phyloP scores from a whole-genome alignment of 257 asterid species.

The Datura wrightii region DNA sequence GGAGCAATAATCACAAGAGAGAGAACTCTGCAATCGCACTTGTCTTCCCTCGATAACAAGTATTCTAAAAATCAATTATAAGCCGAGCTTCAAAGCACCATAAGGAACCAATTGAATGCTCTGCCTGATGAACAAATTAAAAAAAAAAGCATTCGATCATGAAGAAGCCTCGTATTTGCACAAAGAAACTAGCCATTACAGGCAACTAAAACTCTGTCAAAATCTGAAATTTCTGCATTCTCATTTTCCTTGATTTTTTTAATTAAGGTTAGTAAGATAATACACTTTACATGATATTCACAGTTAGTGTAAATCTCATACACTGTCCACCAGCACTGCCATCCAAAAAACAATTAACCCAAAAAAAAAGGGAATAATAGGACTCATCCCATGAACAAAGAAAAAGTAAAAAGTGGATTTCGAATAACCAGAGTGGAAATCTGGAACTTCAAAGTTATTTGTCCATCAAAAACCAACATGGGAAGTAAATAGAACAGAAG shows the following conservation, averaged over 20 bases:
- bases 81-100: slow-evolving; percentile 35
- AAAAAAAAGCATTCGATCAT: slow-evolving; percentile 36
- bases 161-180: slow-evolving; percentile 23
- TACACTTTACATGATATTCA: neutral
- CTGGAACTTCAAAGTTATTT: neutral
- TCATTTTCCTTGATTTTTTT: neutral
- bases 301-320: neutral
- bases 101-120: slow-evolving; percentile 29
- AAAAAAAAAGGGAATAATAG: neutral
- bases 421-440: neutral
- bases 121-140: slow-evolving; percentile 45
- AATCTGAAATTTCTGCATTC: slow-evolving; percentile 4
- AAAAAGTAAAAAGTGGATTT: neutral
- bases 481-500: neutral
- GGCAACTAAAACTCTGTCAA: neutral
- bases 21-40: slow-evolving; percentile 36
- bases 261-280: neutral
- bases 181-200: neutral
- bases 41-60: slow-evolving; percentile 38
- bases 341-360: neutral
- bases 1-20: slow-evolving; percentile 37
- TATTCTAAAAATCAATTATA: slow-evolving; percentile 51
- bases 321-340: neutral
- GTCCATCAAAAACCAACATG: neutral
- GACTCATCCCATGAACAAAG: neutral